Percentiles rank a stretch among this genome's conserved stretches.
phyloP scores from a whole-genome alignment of 371 early-diverging fungal species.

The Rhizopus stolonifer region DNA sequence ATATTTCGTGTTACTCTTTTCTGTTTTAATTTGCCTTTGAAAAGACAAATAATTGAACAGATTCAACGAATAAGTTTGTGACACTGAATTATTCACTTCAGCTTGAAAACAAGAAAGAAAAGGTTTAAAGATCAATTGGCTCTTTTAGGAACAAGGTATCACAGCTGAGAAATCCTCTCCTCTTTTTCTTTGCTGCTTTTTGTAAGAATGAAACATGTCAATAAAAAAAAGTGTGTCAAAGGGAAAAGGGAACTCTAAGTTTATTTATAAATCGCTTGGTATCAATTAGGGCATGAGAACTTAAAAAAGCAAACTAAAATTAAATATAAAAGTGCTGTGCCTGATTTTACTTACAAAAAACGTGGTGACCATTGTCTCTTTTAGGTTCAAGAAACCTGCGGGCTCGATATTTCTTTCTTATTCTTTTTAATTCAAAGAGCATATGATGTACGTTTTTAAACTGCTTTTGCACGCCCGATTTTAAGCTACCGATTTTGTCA shows the following conservation, averaged over 20 bases:
- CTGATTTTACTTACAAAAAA: neutral
- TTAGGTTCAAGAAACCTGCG: neutral
- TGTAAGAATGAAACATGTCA: neutral
- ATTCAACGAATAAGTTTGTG: neutral
- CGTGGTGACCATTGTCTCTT: neutral
- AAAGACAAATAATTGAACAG: too few relatives aligned
- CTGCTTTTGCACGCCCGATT: conserved; percentile 26
- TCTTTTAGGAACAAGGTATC: too few relatives aligned
- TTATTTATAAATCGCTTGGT: neutral
- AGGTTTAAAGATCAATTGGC: too few relatives aligned
- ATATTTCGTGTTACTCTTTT: neutral
- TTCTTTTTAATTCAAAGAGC: conserved; percentile 7
- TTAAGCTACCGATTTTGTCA: conserved; percentile 31
- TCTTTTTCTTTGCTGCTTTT: neutral
- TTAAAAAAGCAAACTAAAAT: neutral
- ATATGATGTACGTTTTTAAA: conserved; percentile 14
- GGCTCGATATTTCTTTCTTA: neutral
- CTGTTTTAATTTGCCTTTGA: neutral
- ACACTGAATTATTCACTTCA: neutral
- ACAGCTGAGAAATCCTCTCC: too few relatives aligned
- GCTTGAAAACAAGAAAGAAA: neutral
- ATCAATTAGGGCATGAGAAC: neutral
- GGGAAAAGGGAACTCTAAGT: neutral
- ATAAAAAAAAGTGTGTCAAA: neutral
- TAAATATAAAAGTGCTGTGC: too few relatives aligned